These are phyloP conservation scores for Aspergillus sp. DNA, from an alignment of 2,329 filamentous ascomycete species.

Conservation along the genomic window DNA sequence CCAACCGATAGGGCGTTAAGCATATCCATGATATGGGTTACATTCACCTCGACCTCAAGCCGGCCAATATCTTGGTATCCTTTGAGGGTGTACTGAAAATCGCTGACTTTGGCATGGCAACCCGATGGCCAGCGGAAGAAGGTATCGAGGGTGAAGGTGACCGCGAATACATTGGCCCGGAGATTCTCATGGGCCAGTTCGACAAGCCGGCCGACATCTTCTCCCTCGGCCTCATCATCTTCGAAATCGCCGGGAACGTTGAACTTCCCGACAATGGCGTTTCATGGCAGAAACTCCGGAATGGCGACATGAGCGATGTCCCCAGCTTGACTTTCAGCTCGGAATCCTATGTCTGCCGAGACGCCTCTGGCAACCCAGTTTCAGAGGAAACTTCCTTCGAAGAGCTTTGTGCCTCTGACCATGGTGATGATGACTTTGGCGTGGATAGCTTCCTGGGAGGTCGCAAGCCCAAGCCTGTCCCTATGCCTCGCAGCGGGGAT, in stretches of 20 bases:
- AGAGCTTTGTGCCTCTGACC: constrained; percentile 37
- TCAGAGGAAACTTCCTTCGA: constrained; percentile 40
- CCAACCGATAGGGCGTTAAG: constrained; percentile 62
- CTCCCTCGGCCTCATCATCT: constrained; percentile 84
- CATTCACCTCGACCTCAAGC: constrained; percentile 61
- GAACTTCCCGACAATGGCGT: constrained; percentile 87
- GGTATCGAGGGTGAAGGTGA: constrained; percentile 88
- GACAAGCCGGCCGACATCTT: constrained; percentile 93
- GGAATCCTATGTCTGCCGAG: constrained; percentile 63
- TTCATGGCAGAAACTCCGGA: constrained; percentile 82
- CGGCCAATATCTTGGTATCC: constrained; percentile 59
- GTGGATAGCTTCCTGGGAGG: constrained; percentile 28
- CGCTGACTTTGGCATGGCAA: constrained; percentile 65
- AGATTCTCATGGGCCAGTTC: constrained; percentile 77
- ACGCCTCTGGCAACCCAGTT: constrained; percentile 65
- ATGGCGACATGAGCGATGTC: constrained; percentile 81
- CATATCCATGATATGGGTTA: constrained; percentile 86
- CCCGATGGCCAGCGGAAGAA: constrained; percentile 65
- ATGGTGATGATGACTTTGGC: constrained; percentile 39
- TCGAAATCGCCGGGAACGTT: constrained; percentile 92
- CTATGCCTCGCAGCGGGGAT: constrained; percentile 46
- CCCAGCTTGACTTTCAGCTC: constrained; percentile 78
- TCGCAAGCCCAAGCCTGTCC: constrained; percentile 18
- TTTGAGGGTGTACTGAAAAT: constrained; percentile 62
- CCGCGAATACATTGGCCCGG: constrained; percentile 90